Percentiles rank a stretch among this genome's conserved stretches.
Conservation (phyloP, 2,329 filamentous ascomycete genomes). For the Elsinoe necatrix region DNA sequence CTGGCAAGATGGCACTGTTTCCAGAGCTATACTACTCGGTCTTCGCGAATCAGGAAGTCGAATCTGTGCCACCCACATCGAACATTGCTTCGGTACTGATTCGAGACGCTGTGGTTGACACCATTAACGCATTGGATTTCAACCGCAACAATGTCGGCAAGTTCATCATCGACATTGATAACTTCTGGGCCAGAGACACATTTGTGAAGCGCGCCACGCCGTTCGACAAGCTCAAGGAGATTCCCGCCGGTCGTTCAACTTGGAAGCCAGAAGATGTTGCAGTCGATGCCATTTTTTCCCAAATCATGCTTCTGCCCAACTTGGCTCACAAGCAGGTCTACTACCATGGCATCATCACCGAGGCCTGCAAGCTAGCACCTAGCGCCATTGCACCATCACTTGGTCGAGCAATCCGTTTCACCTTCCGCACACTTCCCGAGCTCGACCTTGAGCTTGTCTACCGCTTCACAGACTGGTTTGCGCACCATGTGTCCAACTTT, state of each 20-base stretch:
- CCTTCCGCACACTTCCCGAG: slow-evolving; percentile 72
- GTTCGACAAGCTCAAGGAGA: slow-evolving; percentile 74
- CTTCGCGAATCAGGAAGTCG: slow-evolving; percentile 75
- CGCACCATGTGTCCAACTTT: slow-evolving; percentile 96
- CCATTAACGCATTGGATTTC: slow-evolving; percentile 87
- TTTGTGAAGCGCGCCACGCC: slow-evolving; percentile 91
- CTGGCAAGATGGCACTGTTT: slow-evolving; percentile 69
- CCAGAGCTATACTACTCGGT: slow-evolving; percentile 93
- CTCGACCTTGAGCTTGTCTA: slow-evolving; percentile 82
- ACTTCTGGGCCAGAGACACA: slow-evolving; percentile 80
- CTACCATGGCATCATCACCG: slow-evolving; percentile 90
- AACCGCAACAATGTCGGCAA: slow-evolving; percentile 82
- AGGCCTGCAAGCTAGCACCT: slow-evolving; percentile 90
- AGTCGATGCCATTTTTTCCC: slow-evolving; percentile 95
- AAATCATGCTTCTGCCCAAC: slow-evolving; percentile 77
- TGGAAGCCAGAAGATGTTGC: slow-evolving; percentile 98
- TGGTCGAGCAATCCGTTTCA: slow-evolving; percentile 81
- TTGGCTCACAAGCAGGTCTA: slow-evolving; percentile 93
- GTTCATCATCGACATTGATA: slow-evolving; percentile 87
- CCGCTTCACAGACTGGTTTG: slow-evolving; percentile 94
- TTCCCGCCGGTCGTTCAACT: slow-evolving; percentile 58
- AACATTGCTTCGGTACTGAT: slow-evolving; percentile 75
- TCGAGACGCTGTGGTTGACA: slow-evolving; percentile 79
- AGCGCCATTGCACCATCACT: slow-evolving; percentile 93
- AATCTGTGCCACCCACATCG: slow-evolving; percentile 67